Percentiles rank a stretch among this genome's conserved stretches.
Evolutionary conservation across 2,329 filamentous ascomycete species (phyloP).

Genomic region (Arthrinium phaeospermum): DNA sequence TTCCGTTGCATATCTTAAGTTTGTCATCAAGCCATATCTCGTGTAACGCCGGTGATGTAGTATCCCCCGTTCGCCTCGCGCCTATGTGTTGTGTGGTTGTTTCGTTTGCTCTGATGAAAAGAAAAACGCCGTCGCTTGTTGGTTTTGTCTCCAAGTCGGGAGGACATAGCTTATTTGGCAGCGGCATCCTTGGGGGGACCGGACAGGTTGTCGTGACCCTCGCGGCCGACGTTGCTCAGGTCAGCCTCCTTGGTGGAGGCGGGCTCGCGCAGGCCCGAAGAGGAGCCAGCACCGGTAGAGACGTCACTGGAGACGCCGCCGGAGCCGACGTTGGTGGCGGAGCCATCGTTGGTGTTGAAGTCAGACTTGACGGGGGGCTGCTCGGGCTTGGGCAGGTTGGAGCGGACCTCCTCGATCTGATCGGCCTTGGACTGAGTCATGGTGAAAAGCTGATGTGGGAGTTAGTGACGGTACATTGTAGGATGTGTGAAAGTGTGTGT

Average conservation of each 20-base stretch:
- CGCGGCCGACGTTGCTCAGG: constrained; percentile 66
- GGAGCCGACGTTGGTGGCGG: constrained; percentile 73
- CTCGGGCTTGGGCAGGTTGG: constrained; percentile 81
- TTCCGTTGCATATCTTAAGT: constrained; percentile 2
- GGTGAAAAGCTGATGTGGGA: constrained; percentile 13
- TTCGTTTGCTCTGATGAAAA: not conserved
- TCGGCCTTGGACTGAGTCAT: constrained; percentile 63
- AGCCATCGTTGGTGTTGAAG: constrained; percentile 74
- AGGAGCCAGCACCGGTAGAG: constrained; percentile 54
- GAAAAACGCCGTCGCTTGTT: not conserved
- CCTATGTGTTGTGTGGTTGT: not conserved
- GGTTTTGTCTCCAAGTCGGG: not conserved
- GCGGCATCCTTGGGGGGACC: constrained; percentile 65
- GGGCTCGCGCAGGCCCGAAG: constrained; percentile 62
- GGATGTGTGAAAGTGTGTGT: too few species aligned
- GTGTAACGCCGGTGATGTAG: constrained; percentile 3
- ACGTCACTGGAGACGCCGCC: constrained; percentile 61
- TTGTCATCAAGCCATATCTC: constrained; percentile 3
- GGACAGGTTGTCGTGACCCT: constrained; percentile 64
- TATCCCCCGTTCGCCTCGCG: not conserved
- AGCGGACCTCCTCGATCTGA: constrained; percentile 69
- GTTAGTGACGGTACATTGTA: not conserved
- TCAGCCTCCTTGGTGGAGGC: constrained; percentile 63
- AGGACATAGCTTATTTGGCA: constrained; percentile 29
- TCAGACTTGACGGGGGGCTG: constrained; percentile 78